Conservation (phyloP, 1,284 basidiomycete species). For the Pascua sp. region DNA sequence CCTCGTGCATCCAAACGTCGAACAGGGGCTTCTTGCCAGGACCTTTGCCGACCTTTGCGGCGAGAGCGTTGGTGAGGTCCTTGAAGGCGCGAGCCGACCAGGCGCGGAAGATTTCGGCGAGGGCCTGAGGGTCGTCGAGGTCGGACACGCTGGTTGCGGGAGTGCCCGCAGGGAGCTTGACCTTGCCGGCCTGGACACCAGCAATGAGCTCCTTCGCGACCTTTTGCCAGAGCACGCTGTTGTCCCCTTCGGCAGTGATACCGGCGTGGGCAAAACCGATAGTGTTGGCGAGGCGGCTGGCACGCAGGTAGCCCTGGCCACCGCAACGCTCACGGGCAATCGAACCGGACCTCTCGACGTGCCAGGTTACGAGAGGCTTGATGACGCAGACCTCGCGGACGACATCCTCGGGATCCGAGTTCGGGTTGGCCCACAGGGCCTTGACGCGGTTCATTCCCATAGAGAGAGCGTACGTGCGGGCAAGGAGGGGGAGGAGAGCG, state of each 20-base stretch:
- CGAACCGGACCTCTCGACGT: constrained; percentile 8
- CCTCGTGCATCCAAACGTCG: constrained; percentile 16
- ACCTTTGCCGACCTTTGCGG: constrained; percentile 9
- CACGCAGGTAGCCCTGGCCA: constrained; percentile 13
- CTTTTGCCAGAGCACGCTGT: constrained; percentile 16
- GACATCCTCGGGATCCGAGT: constrained; percentile 7
- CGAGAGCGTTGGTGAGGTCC: constrained; percentile 5
- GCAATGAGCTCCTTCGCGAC: constrained; percentile 18
- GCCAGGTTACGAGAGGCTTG: constrained; percentile 17
- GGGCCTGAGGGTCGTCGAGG: not conserved
- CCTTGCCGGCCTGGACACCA: constrained; percentile 6
- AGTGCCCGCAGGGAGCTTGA: constrained; percentile 1
- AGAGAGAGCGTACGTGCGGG: constrained; percentile 9
- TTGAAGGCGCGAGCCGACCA: constrained; percentile 1
- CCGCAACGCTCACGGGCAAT: constrained; percentile 18
- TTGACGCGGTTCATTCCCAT: constrained; percentile 16
- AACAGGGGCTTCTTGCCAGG: constrained; percentile 6
- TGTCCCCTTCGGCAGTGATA: constrained; percentile 19
- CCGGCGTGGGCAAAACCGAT: constrained; percentile 16
- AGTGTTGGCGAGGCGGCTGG: constrained; percentile 1
- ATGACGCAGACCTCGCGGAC: constrained; percentile 11
- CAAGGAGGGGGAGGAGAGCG: constrained; percentile 13
- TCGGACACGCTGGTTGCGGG: no score
- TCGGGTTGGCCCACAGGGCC: constrained; percentile 10
- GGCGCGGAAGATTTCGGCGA: constrained; percentile 9